Evolutionary conservation across 2,329 filamentous ascomycete species (phyloP), one percentile per base, ranked within the genome.

Genomic region (Nectriaceae sp.): DNA sequence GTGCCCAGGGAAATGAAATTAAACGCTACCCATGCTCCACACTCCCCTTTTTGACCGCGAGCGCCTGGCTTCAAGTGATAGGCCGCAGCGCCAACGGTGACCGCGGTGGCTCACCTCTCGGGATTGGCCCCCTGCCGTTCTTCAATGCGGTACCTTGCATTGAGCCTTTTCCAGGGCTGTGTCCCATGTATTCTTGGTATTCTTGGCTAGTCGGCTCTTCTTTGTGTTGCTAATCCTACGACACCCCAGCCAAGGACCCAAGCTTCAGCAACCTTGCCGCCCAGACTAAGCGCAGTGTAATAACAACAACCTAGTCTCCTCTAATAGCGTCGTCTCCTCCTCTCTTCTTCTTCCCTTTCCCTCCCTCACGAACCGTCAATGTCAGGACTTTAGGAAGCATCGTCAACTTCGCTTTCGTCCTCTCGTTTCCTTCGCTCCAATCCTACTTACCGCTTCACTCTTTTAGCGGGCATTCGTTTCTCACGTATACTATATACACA

Each of bases 391-490:
- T 75, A 75, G 72, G 70, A 72, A 70, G 73, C 71, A 70, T 70
- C 67, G 65, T 67, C 56, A 55, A 51, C 61, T 62, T 67, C 70
- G 71, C 74, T 77, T 77, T 78, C 75, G 71, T 74, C 73, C 66
- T 74, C 73, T 75, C 69, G 68, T 75, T 76, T 70, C 63, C 62
- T 68, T 66, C 67, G 63, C 60, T 56, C 65, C 54, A 56, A 59
- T 54, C 62, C 62, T 67, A 77, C 72, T 65, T 60, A 86, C 85
- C 85, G 86, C 86, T 89, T 89, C 87, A 90, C 84, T 90, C 89
- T 71, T 90, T 92, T 75, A 91, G 88, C 88, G 88, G 88, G 82
- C 86, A 84, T 77, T 89, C 85, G 74, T 88, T 87, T 66, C 53
- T 53, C 50, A 56, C 39, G 44, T 43, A 59, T 55, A 64, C 53